Percentiles rank a stretch among this genome's conserved stretches.
These are phyloP conservation scores for Capsicum pubescens DNA, from an alignment of 257 asterid species.

Conservation along the genomic window DNA sequence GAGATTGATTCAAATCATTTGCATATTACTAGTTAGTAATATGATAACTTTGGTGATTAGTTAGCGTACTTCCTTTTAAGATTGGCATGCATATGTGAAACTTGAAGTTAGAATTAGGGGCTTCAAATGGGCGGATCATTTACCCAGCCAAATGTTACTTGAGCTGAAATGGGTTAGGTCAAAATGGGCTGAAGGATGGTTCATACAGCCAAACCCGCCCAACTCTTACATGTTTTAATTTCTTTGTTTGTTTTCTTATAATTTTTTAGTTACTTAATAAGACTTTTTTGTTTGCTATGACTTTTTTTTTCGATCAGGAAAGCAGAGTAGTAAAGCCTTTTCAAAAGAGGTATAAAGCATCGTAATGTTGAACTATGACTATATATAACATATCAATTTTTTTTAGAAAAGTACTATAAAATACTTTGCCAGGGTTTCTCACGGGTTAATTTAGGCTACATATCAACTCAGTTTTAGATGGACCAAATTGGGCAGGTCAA, in stretches of 20 bases:
- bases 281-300: neutral
- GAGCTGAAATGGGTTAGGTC: neutral
- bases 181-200: conserved; percentile 6
- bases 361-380: neutral
- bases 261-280: neutral
- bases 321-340: too few species aligned
- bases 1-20: neutral
- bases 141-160: neutral
- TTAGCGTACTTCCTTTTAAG: neutral
- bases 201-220: neutral
- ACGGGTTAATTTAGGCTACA: too few species aligned
- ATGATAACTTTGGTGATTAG: neutral
- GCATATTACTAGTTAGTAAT: neutral
- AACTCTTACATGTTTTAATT: neutral
- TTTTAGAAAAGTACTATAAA: too few species aligned
- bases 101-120: conserved; percentile 13
- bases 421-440: too few species aligned
- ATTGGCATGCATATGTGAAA: conserved; percentile 18
- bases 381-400: neutral
- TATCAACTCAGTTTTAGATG: too few species aligned
- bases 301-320: too few species aligned
- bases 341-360: too few species aligned
- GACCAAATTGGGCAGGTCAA: too few species aligned
- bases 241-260: neutral
- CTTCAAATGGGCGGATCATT: neutral